A percentile compares a stretch with the other conserved stretches of the same genome.
These are phyloP conservation scores for Ormosia emarginata DNA, from an alignment of 306 rosid species.

Conservation along the genomic window DNA sequence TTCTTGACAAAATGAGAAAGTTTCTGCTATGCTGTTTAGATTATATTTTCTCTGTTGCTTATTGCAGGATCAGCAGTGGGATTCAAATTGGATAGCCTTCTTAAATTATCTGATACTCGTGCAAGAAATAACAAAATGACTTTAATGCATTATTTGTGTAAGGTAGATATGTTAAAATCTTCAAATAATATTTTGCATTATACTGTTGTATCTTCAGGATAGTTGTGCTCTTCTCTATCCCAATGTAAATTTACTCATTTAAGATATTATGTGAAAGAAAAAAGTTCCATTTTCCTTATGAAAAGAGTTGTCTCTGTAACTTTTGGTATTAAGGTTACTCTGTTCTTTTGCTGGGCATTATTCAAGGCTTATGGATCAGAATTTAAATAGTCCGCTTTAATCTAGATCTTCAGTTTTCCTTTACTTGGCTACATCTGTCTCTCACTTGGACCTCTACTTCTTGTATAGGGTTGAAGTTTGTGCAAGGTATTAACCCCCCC, in stretches of 20 bases:
- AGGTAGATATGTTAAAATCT: conserved; percentile 51
- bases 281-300: neutral
- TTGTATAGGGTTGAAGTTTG: neutral
- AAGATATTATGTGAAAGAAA: neutral
- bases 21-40: conserved; percentile 7
- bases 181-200: neutral
- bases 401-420: neutral
- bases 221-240: neutral
- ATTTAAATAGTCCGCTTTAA: neutral
- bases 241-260: neutral
- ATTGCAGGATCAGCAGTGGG: conserved; percentile 95
- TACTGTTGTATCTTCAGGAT: conserved; percentile 9
- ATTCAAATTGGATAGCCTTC: conserved; percentile 98
- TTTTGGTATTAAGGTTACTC: neutral
- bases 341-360: conserved; percentile 5
- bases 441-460: neutral
- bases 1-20: neutral
- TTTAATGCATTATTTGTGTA: conserved; percentile 97
- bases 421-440: neutral
- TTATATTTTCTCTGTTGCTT: conserved; percentile 11
- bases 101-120: conserved; percentile 94
- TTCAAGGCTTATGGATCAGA: neutral
- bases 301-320: neutral
- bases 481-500: neutral
- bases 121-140: conserved; percentile 99